These are phyloP conservation scores for Alternaria gaisen DNA, from an alignment of 2,329 filamentous ascomycete genomes.

Conservation along the genomic window DNA sequence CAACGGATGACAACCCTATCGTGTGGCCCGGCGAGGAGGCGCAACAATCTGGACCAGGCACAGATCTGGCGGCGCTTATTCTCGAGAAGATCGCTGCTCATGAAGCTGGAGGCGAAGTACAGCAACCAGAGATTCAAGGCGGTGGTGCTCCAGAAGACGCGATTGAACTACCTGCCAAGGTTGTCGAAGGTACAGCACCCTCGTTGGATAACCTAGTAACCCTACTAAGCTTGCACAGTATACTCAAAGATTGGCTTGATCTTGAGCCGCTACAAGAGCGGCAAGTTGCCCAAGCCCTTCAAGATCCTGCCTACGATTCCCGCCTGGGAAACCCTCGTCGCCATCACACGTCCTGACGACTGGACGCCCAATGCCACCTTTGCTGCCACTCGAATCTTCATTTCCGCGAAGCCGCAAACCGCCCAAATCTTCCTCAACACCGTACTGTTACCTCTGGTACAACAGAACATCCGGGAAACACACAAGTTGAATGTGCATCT, in stretches of 20 bases:
- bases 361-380: constrained; percentile 85
- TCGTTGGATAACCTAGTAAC: not conserved
- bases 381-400: constrained; percentile 91
- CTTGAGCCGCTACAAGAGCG: constrained; percentile 90
- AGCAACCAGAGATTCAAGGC: constrained; percentile 57
- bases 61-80: constrained; percentile 92
- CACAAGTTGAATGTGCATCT: constrained; percentile 96
- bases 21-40: constrained; percentile 68
- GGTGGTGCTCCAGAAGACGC: constrained; percentile 76
- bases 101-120: constrained; percentile 70
- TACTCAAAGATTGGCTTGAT: constrained; percentile 93
- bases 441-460: constrained; percentile 87
- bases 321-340: constrained; percentile 88
- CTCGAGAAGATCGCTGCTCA: constrained; percentile 92
- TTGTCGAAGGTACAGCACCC: constrained; percentile 69
- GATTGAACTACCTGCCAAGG: constrained; percentile 86
- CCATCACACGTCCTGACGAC: constrained; percentile 80
- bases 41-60: constrained; percentile 56
- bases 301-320: constrained; percentile 94
- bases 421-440: constrained; percentile 87
- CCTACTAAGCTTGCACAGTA: constrained; percentile 57
- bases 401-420: constrained; percentile 80
- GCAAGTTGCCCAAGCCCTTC: constrained; percentile 96
- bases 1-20: constrained; percentile 76
- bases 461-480: constrained; percentile 90